phyloP scores from a whole-genome alignment of 148 eudicot genomes.

The Diospyros lotus region DNA sequence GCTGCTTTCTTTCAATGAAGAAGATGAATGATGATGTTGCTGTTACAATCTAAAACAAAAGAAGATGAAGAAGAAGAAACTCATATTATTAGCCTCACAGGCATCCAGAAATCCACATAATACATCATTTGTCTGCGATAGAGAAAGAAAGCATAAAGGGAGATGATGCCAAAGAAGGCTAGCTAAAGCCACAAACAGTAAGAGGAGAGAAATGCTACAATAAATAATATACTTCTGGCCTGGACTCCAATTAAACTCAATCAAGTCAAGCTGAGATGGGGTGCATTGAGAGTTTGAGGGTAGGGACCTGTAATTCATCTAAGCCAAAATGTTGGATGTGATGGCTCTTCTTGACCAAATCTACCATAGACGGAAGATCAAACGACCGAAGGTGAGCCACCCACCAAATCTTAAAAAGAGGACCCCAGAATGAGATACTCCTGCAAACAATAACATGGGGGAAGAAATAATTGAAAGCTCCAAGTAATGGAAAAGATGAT shows the following conservation, averaged over 20 bases:
- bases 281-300: neutral
- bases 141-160: too few species aligned
- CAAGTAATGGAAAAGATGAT: neutral
- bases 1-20: too few species aligned
- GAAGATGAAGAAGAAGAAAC: too few species aligned
- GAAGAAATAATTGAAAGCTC: neutral
- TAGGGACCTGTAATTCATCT: neutral
- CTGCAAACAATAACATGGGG: neutral
- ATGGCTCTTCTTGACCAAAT: neutral
- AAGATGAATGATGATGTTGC: too few species aligned
- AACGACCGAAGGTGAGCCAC: neutral
- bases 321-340: constrained; percentile 3
- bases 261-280: neutral
- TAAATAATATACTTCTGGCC: neutral
- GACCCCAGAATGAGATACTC: neutral
- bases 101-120: too few species aligned
- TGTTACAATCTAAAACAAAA: too few species aligned
- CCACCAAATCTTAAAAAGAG: neutral
- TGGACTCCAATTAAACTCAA: neutral
- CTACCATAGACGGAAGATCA: constrained; percentile 1
- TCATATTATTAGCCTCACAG: too few species aligned
- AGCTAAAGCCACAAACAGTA: too few species aligned
- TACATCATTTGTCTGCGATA: too few species aligned
- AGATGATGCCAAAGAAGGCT: too few species aligned
- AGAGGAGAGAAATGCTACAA: too few species aligned